Evolutionary conservation across 345 rosid genomes (phyloP), one percentile per base, ranked within the genome.

Genomic region (Carallia pectinifolia): DNA sequence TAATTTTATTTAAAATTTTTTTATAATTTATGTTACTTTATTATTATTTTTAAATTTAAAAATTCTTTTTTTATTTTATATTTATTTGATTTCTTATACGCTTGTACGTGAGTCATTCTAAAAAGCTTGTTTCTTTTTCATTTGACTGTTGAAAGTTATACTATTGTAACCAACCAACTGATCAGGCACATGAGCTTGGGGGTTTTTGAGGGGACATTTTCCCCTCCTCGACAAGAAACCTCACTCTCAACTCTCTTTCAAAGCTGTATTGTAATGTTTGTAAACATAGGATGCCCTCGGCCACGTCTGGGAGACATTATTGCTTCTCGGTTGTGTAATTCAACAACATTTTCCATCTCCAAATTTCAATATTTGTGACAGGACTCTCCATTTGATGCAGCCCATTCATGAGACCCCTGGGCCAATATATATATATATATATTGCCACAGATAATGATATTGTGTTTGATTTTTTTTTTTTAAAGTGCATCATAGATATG

Each of bases 91-190:
- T 2, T 44, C 50, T 44, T 44, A 3, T 10, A 10, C 2, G 48
- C 39, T 55, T 48, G 64, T 27, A 52, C 40, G 33, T 38, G 73
- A 76, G 67, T 70, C 80, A 70, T 73, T 62, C 47, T 62, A 65
- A 23, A 73, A 75, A 76, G 69, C 77, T 76, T 67, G 76, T 80
- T 74, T 69, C 64, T 19, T 76, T 65, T 76, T 66, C 74, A 64
- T 84, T 19, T 10, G 5, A 44, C 50, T 44, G 79, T 66, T 76
- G n/a, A 33, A 18, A 6, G 13, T 8, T 40, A 55, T 38, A 7
- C 10, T 34, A 18, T 23, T 52, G 54, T 58, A 67, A 68, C 81
- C 59, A 77, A 76, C 64, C 58, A 38, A 64, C 81, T 50, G 77
- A 77, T 71, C 53, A 58, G 18, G 60, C 79, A 80, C 77, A 66